Evolutionary conservation across 768 basidiomycete genomes (phyloP), one percentile per base, ranked within the genome.

Genomic region (Psilocybe azurescens): DNA sequence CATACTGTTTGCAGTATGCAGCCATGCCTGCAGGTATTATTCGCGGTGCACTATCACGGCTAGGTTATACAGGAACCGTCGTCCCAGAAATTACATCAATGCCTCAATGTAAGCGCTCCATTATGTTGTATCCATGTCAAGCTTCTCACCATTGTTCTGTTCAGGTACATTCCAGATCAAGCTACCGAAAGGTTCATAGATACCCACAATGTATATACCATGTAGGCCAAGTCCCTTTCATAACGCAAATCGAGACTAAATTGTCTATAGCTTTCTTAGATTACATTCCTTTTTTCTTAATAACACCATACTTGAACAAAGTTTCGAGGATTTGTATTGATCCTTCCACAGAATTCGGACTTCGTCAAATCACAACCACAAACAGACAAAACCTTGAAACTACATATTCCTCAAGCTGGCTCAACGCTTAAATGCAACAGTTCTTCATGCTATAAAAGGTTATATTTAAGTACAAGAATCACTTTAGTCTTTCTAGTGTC

Each of bases 101-200:
- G 69, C 96, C 95, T 20, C 94, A 96, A 81, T 97, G 95, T 95
- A 74, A 33, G 67, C 60, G 7, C 63, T 53, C 47, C 41, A 41
- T 50, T 46, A 20, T 36, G 46, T 53, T 33, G 44, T 53, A 32
- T 49, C 13, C 33, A 49, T 32, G 46, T 41, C 54, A 24, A 52
- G 30, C 16, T 32, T 28, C 29, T 58, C 30, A 33, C 6, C 50
- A 56, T 41, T 36, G 47, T 53, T 29, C 32, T 47, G 63, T 30
- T 67, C 59, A 93, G 91, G 92, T 81, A 91, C 90, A 51, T 93
- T 93, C 72, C 91, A 94, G 74, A 81, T 94, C 46, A 93, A 93
- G 71, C 73, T 93, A 29, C 90, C 89, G 0, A 92, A 91, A 74
- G 83, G 81, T 39, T 69, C 74, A 61, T 74, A 68, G 56, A 56